Conservation (phyloP, 441 rosid genomes). For the Populus hybrid region DNA sequence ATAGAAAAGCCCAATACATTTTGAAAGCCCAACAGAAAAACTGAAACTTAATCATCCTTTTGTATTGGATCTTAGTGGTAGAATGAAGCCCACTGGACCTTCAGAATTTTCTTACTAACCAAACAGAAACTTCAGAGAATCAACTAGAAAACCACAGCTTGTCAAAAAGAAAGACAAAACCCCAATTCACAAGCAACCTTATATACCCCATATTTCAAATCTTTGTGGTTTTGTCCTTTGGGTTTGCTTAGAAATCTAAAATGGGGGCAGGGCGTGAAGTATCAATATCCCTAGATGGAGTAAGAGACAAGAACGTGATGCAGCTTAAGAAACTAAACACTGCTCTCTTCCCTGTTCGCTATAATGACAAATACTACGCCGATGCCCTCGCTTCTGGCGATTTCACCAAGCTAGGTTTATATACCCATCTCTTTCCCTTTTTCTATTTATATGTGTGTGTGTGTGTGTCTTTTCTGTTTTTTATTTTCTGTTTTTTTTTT, state of each 20-base stretch:
- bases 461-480: not conserved
- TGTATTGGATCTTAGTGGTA: not conserved
- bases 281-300: conserved; percentile 72
- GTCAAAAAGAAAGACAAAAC: not conserved
- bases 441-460: not conserved
- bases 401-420: conserved; percentile 78
- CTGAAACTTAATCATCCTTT: too few species aligned
- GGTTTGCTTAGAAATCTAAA: not conserved
- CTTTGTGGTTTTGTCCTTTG: not conserved
- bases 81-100: not conserved
- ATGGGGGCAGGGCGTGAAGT: conserved; percentile 83
- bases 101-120: not conserved
- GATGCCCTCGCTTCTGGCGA: conserved; percentile 90
- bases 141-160: not conserved
- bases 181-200: not conserved
- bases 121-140: not conserved
- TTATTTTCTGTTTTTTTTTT: not conserved
- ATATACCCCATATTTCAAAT: not conserved
- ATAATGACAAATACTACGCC: conserved; percentile 84
- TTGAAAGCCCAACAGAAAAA: too few species aligned
- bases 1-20: too few species aligned
- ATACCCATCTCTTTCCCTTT: conserved; percentile 5
- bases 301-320: conserved; percentile 95
- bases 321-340: conserved; percentile 91
- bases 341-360: conserved; percentile 89